Conservation (phyloP, 1,139 yeast species). For the Saccharomyces hybrid region DNA sequence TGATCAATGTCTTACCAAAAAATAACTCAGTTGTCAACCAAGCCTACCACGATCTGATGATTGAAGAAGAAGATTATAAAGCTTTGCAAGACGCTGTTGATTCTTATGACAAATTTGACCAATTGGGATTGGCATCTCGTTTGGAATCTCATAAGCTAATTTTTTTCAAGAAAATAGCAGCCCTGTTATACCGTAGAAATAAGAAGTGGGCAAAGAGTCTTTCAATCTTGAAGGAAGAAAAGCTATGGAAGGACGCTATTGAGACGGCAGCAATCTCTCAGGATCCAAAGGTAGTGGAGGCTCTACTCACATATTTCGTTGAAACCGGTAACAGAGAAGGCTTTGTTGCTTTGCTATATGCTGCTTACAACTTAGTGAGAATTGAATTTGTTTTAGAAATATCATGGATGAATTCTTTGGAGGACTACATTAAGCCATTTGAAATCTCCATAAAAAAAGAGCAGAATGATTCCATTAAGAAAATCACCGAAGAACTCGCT, state of each 20-base stretch:
- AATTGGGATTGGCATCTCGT: slow-evolving; percentile 85
- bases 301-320: slow-evolving; percentile 82
- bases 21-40: slow-evolving; percentile 87
- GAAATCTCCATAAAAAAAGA: slow-evolving; percentile 77
- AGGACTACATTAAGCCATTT: slow-evolving; percentile 82
- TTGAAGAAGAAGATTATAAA: slow-evolving; percentile 94
- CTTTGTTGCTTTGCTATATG: slow-evolving; percentile 80
- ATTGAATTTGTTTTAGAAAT: slow-evolving; percentile 83
- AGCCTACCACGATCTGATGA: slow-evolving; percentile 90
- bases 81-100: slow-evolving; percentile 83
- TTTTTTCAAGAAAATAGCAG: slow-evolving; percentile 94
- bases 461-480: slow-evolving; percentile 59
- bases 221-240: slow-evolving; percentile 81
- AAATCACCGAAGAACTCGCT: slow-evolving; percentile 57
- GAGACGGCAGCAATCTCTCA: slow-evolving; percentile 84
- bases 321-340: slow-evolving; percentile 97
- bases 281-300: slow-evolving; percentile 78
- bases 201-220: slow-evolving; percentile 90
- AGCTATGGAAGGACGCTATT: slow-evolving; percentile 90
- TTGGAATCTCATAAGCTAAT: slow-evolving; percentile 85
- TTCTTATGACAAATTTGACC: slow-evolving; percentile 83
- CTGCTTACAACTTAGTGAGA: slow-evolving; percentile 73
- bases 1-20: slow-evolving; percentile 84
- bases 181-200: slow-evolving; percentile 85
- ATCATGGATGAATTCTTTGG: slow-evolving; percentile 83